phyloP scores from a whole-genome alignment of 2,329 filamentous ascomycete species.

The Calcarisporium arbuscula region DNA sequence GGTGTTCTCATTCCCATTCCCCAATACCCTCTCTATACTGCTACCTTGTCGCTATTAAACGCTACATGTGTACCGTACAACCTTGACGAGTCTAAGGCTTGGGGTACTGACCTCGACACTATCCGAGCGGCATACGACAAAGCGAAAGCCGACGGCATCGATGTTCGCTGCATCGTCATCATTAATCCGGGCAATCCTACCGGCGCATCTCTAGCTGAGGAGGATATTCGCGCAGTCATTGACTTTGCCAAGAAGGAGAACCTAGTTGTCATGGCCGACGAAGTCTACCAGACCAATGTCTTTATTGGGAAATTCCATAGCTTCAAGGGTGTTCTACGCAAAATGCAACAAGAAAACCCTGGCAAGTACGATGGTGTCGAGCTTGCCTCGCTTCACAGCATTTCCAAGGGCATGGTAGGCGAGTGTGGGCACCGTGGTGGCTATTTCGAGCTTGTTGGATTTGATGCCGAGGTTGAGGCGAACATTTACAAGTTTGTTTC shows the following conservation, averaged over 20 bases:
- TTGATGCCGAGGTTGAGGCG: conserved; percentile 76
- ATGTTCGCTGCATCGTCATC: conserved; percentile 88
- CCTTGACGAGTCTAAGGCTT: conserved; percentile 77
- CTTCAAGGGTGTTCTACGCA: conserved; percentile 84
- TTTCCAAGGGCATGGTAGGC: conserved; percentile 98
- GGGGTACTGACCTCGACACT: conserved; percentile 79
- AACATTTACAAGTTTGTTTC: conserved; percentile 99
- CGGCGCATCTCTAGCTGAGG: conserved; percentile 72
- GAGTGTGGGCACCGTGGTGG: conserved; percentile 97
- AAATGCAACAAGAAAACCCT: conserved; percentile 67
- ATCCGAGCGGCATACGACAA: conserved; percentile 69
- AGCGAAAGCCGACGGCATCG: conserved; percentile 69
- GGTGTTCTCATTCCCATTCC: conserved; percentile 93
- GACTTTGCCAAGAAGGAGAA: conserved; percentile 79
- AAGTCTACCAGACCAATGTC: conserved; percentile 99
- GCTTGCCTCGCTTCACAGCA: conserved; percentile 84
- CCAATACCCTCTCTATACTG: conserved; percentile 96
- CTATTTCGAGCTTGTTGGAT: conserved; percentile 93
- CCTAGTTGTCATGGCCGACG: conserved; percentile 87
- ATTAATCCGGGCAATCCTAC: conserved; percentile 99
- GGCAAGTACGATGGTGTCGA: conserved; percentile 80
- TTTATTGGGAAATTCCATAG: conserved; percentile 91
- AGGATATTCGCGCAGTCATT: conserved; percentile 78
- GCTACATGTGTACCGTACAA: conserved; percentile 88
- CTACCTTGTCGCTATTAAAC: conserved; percentile 78